phyloP scores from a whole-genome alignment of 148 eudicot genomes.

The Selenicereus undatus region DNA sequence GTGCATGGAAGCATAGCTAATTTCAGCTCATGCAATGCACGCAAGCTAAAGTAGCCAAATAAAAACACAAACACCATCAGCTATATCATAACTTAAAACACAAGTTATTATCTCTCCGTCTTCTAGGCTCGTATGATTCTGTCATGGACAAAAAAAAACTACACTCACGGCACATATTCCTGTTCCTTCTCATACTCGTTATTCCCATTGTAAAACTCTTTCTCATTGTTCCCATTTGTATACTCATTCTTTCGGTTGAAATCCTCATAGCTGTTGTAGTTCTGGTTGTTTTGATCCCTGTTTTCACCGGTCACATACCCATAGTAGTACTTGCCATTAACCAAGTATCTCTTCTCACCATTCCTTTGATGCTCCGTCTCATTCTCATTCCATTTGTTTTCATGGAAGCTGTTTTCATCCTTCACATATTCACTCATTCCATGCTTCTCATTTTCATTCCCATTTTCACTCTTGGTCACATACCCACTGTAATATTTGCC shows the following conservation, averaged over 20 bases:
- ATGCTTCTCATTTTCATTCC: constrained; percentile 4
- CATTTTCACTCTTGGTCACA: not conserved
- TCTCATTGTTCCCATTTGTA: not conserved
- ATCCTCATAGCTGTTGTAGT: constrained; percentile 9
- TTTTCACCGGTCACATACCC: not conserved
- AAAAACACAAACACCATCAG: not conserved
- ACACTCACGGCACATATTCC: not conserved
- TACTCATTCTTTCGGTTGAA: constrained; percentile 32
- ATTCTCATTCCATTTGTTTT: constrained; percentile 2
- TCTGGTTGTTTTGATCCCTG: not conserved
- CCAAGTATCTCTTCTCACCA: constrained; percentile 1
- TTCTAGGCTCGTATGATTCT: not conserved
- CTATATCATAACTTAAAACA: not conserved
- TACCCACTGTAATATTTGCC: not conserved
- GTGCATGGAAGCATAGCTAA: not conserved
- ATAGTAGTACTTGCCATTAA: not conserved
- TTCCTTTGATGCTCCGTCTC: not conserved
- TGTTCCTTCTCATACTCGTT: constrained; percentile 4
- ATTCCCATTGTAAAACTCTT: not conserved
- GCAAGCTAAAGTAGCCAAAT: not conserved
- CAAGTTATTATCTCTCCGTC: not conserved
- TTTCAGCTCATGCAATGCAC: not conserved
- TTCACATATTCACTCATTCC: constrained; percentile 8
- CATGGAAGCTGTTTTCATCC: not conserved
- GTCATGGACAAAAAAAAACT: not conserved